Percentiles rank a stretch among this genome's conserved stretches.
Evolutionary conservation across 805 yeast species (phyloP).

Genomic region (Wickerhamomyces strasburgensis): DNA sequence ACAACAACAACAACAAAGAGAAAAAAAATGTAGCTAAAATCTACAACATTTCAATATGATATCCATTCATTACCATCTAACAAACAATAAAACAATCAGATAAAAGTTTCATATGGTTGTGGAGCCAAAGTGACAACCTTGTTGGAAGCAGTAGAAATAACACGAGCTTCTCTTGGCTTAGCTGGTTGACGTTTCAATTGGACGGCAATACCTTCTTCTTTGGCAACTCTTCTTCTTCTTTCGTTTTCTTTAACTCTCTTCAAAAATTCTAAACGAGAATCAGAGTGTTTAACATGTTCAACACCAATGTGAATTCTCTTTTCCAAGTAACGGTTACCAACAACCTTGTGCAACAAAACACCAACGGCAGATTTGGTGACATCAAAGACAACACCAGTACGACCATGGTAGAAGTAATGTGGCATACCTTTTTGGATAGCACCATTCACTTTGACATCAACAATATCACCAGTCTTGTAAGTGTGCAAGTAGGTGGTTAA

Average conservation of each 20-base stretch:
- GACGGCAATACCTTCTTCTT: constrained; percentile 83
- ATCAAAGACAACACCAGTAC: constrained; percentile 97
- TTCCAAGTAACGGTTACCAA: constrained; percentile 96
- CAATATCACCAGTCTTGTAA: constrained; percentile 98
- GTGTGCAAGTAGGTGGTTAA: constrained; percentile 92
- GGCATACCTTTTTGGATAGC: constrained; percentile 99
- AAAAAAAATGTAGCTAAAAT: no score
- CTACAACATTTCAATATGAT: no score
- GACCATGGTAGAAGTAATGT: constrained; percentile 99
- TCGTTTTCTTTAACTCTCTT: constrained; percentile 95
- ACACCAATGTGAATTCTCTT: constrained; percentile 96
- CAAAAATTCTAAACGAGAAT: constrained; percentile 97
- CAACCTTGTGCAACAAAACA: constrained; percentile 93
- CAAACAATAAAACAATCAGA: constrained; percentile 53
- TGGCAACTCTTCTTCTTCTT: constrained; percentile 85
- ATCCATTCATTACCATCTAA: no score
- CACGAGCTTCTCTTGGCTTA: constrained; percentile 86
- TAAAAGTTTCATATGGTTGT: constrained; percentile 97
- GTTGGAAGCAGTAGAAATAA: constrained; percentile 71
- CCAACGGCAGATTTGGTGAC: constrained; percentile 97
- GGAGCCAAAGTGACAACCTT: constrained; percentile 95
- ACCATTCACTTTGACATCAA: constrained; percentile 98
- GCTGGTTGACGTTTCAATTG: constrained; percentile 96
- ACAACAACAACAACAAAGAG: no score
- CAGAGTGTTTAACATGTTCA: constrained; percentile 98